These are phyloP conservation scores for Wallacemonas sp. DNA, from an alignment of 208 protist species.

Conservation along the genomic window DNA sequence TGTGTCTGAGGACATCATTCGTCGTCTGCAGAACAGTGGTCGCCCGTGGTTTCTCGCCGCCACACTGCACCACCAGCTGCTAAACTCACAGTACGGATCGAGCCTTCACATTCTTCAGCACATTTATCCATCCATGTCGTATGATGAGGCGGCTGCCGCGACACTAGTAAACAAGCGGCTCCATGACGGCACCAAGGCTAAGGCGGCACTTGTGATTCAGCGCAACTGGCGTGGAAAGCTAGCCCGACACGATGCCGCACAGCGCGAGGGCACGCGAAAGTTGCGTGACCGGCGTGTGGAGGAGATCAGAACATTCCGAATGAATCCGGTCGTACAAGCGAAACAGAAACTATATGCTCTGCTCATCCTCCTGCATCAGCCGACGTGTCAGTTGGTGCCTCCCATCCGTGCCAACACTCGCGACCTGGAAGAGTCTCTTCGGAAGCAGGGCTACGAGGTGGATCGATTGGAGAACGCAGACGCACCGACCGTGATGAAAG, in stretches of 20 bases:
- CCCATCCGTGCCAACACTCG: conserved; percentile 32
- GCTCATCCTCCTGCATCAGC: conserved; percentile 66
- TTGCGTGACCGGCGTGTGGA: conserved; percentile 69
- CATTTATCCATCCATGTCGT: conserved; percentile 44
- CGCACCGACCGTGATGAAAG: conserved; percentile 43
- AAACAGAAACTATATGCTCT: conserved; percentile 65
- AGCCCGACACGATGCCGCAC: conserved; percentile 34
- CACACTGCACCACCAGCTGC: conserved; percentile 69
- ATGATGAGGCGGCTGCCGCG: conserved; percentile 70
- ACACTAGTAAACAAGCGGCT: conserved; percentile 68
- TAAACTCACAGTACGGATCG: conserved; percentile 82
- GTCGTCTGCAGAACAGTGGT: conserved; percentile 57
- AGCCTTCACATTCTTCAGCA: conserved; percentile 76
- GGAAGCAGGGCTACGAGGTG: conserved; percentile 78
- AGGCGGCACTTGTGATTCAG: conserved; percentile 76
- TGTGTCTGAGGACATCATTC: conserved; percentile 65
- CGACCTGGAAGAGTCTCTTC: conserved; percentile 50
- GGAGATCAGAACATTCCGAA: conserved; percentile 68
- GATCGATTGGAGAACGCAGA: conserved; percentile 49
- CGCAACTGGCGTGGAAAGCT: conserved; percentile 68
- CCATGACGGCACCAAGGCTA: conserved; percentile 53
- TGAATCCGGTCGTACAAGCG: conserved; percentile 62
- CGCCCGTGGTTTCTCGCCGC: conserved; percentile 71
- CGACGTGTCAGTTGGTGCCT: conserved; percentile 39
- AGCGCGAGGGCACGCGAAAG: conserved; percentile 32